Percentiles rank a stretch among this genome's conserved stretches.
These are phyloP conservation scores for Ramaria rubella DNA, from an alignment of 768 basidiomycete species.

Conservation along the genomic window DNA sequence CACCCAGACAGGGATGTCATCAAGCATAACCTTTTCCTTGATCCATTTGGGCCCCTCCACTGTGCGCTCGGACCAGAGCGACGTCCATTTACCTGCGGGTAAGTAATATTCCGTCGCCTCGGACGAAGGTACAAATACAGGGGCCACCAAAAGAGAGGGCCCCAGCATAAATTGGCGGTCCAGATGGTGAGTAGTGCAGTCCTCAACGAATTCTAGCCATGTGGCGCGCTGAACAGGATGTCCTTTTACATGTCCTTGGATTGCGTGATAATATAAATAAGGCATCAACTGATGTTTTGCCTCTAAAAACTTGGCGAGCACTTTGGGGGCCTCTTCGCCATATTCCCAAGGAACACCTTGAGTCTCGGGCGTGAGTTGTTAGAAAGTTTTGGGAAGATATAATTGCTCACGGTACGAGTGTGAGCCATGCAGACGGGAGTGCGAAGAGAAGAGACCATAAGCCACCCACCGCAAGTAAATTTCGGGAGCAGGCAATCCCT, in stretches of 20 bases:
- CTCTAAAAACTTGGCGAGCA: slow-evolving; percentile 26
- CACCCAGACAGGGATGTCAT: slow-evolving; percentile 63
- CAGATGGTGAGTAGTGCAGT: slow-evolving; percentile 6
- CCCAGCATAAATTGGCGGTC: slow-evolving; percentile 9
- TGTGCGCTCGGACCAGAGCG: slow-evolving; percentile 47
- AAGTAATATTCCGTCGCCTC: slow-evolving; percentile 10
- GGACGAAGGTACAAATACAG: slow-evolving; percentile 6
- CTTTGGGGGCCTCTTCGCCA: slow-evolving; percentile 25
- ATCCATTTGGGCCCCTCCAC: slow-evolving; percentile 57
- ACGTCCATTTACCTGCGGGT: slow-evolving; percentile 28
- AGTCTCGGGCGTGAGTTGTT: background rate
- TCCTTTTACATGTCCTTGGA: slow-evolving; percentile 1
- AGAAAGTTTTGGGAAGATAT: background rate
- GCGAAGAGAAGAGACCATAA: slow-evolving; percentile 61
- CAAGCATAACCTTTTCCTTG: slow-evolving; percentile 52
- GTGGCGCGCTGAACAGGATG: slow-evolving; percentile 8
- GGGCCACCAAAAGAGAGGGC: slow-evolving; percentile 2
- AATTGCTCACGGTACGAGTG: slow-evolving; percentile 25
- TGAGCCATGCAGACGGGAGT: slow-evolving; percentile 31
- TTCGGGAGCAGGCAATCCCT: slow-evolving; percentile 61
- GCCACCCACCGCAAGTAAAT: slow-evolving; percentile 75
- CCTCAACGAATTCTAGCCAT: slow-evolving; percentile 7
- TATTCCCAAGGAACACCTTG: slow-evolving; percentile 29
- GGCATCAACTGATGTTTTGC: slow-evolving; percentile 32
- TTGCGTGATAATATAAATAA: slow-evolving; percentile 24